Evolutionary conservation across 2,329 filamentous ascomycete species (phyloP).

Genomic region (Talaromyces sp.): DNA sequence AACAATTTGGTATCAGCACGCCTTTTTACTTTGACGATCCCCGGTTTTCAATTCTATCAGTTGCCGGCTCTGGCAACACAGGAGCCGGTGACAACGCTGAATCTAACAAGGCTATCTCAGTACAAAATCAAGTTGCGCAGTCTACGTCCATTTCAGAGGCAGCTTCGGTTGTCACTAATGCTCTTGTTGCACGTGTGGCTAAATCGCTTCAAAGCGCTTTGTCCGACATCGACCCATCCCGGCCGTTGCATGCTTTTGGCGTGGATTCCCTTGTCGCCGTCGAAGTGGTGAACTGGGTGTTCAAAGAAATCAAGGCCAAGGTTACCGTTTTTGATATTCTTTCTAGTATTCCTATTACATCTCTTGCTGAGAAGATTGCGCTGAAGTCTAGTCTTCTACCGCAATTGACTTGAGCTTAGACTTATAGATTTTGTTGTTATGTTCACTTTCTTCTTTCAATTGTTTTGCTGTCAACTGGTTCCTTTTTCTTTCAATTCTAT

Average conservation of each 20-base stretch:
- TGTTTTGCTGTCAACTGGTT: too few species aligned
- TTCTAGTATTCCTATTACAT: not conserved
- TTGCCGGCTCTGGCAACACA: not conserved
- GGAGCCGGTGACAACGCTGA: not conserved
- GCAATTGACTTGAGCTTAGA: not conserved
- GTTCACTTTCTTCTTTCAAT: not conserved
- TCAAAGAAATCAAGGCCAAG: conserved; percentile 11
- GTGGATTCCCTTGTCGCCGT: conserved; percentile 16
- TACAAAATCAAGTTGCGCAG: not conserved
- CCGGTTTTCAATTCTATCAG: not conserved
- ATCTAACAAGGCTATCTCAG: not conserved
- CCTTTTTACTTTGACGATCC: conserved; percentile 3
- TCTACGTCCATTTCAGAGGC: not conserved
- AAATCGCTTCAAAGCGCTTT: not conserved
- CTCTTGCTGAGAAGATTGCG: not conserved
- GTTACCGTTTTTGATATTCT: conserved; percentile 27
- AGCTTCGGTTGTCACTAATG: not conserved
- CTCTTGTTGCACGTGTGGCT: not conserved
- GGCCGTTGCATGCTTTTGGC: not conserved
- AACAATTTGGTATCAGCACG: not conserved
- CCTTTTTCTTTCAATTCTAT: not conserved
- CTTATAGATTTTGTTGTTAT: not conserved
- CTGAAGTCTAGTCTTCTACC: not conserved
- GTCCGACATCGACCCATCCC: conserved; percentile 1
- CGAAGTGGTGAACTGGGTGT: conserved; percentile 16